Percentiles rank a stretch among this genome's conserved stretches.
These are phyloP conservation scores for Pseudognaphalium luteoalbum DNA, from an alignment of 129 eudicot species.

Conservation along the genomic window DNA sequence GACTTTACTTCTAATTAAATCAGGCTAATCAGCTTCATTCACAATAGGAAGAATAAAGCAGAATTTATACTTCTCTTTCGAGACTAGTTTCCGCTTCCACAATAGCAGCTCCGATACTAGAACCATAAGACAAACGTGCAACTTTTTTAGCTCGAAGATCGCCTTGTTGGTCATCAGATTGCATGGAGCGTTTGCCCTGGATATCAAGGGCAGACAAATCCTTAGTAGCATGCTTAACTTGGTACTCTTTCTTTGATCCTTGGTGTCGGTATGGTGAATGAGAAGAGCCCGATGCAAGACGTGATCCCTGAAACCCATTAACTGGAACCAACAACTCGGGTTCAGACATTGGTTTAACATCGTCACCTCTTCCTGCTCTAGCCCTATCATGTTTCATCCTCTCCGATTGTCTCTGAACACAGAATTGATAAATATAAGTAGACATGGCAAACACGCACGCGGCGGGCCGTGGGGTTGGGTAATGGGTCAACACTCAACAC, in stretches of 20 bases:
- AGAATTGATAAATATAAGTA: background rate
- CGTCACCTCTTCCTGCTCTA: conserved; percentile 62
- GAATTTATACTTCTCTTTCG: conserved; percentile 62
- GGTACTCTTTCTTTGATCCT: conserved; percentile 36
- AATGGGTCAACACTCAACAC: background rate
- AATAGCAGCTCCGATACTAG: conserved; percentile 70
- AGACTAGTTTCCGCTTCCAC: conserved; percentile 73
- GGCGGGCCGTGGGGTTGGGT: background rate
- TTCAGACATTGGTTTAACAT: conserved; percentile 48
- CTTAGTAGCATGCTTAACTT: conserved; percentile 39
- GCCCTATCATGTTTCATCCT: conserved; percentile 69
- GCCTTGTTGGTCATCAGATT: conserved; percentile 29
- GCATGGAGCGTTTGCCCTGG: conserved; percentile 37
- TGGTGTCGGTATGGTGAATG: conserved; percentile 67
- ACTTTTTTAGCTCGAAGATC: conserved; percentile 52
- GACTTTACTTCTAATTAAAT: background rate
- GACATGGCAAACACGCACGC: background rate
- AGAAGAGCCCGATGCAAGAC: conserved; percentile 73
- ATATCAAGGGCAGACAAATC: conserved; percentile 49
- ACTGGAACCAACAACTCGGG: conserved; percentile 78
- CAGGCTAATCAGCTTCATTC: background rate
- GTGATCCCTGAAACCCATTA: conserved; percentile 72
- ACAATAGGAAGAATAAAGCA: background rate
- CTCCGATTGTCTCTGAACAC: conserved; percentile 59
- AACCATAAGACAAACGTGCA: conserved; percentile 60